Evolutionary conservation across 768 basidiomycete genomes (phyloP).

Genomic region (Leucosporidium creatinivorum): DNA sequence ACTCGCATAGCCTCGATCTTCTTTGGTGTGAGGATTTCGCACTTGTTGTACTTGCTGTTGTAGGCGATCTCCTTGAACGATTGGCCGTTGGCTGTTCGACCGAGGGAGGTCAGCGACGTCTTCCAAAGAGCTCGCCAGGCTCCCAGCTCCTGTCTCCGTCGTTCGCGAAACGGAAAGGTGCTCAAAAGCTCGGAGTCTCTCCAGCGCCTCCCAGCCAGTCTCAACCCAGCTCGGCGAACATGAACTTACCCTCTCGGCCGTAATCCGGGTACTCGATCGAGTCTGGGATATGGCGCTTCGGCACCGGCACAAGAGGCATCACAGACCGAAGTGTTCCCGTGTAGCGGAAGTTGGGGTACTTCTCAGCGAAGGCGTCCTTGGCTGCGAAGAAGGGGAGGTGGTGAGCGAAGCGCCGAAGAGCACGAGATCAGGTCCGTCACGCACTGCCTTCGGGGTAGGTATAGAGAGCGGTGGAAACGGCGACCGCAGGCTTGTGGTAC

Average conservation of each 20-base stretch:
- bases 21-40: conserved; percentile 55
- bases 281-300: conserved; percentile 60
- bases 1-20: conserved; percentile 85
- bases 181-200: not conserved
- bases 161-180: no score
- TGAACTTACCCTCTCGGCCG: conserved; percentile 56
- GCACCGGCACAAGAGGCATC: conserved; percentile 60
- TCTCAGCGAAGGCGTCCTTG: conserved; percentile 17
- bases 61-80: conserved; percentile 27
- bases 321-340: conserved; percentile 40
- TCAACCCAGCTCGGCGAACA: conserved; percentile 37
- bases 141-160: no score
- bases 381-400: conserved; percentile 4
- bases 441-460: conserved; percentile 17
- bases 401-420: not conserved
- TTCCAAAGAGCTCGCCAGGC: no score
- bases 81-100: conserved; percentile 14
- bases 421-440: not conserved
- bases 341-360: conserved; percentile 31
- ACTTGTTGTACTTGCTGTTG: conserved; percentile 46
- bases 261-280: conserved; percentile 87
- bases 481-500: conserved; percentile 4
- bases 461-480: not conserved
- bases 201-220: conserved; percentile 17
- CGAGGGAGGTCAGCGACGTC: conserved; percentile 4